A percentile compares a stretch with the other conserved stretches of the same genome.
phyloP scores from a whole-genome alignment of 805 yeast species.

The Wickerhamiella lipophila region DNA sequence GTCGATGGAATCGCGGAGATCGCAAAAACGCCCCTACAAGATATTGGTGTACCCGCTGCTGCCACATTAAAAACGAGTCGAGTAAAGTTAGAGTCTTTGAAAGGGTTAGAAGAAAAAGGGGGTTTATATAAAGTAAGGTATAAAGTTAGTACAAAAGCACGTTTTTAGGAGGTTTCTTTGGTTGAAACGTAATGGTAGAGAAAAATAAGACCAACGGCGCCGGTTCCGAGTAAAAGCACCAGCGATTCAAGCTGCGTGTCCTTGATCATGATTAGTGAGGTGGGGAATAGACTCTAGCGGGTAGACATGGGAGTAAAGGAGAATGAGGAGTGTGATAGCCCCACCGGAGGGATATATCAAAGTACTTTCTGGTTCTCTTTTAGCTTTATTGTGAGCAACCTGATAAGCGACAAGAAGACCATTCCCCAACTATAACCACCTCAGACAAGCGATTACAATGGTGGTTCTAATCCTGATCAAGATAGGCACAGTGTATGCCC shows the following conservation, averaged over 20 bases:
- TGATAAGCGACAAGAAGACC: too few species aligned
- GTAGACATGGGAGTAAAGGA: too few species aligned
- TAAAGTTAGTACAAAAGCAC: background rate
- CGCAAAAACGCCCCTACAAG: conserved; percentile 19
- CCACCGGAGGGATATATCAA: too few species aligned
- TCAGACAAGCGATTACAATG: too few species aligned
- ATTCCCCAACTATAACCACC: too few species aligned
- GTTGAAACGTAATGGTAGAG: conserved; percentile 50
- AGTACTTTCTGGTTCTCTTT: too few species aligned
- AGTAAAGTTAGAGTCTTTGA: too few species aligned
- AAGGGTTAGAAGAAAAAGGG: background rate
- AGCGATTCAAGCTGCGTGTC: conserved; percentile 67
- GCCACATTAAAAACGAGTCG: conserved; percentile 19
- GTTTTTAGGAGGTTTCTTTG: background rate
- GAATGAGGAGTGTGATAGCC: too few species aligned
- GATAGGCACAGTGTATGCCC: too few species aligned
- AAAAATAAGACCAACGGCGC: conserved; percentile 57
- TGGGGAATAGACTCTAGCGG: background rate
- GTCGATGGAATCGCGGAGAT: conserved; percentile 22
- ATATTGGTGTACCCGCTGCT: conserved; percentile 18
- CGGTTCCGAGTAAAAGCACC: conserved; percentile 60
- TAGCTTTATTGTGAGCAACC: too few species aligned
- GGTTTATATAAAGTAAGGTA: background rate
- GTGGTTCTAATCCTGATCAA: too few species aligned
- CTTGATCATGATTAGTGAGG: conserved; percentile 47